Base-by-base conservation (phyloP, 2,329 filamentous ascomycete species). In the Penicillium sp. region DNA sequence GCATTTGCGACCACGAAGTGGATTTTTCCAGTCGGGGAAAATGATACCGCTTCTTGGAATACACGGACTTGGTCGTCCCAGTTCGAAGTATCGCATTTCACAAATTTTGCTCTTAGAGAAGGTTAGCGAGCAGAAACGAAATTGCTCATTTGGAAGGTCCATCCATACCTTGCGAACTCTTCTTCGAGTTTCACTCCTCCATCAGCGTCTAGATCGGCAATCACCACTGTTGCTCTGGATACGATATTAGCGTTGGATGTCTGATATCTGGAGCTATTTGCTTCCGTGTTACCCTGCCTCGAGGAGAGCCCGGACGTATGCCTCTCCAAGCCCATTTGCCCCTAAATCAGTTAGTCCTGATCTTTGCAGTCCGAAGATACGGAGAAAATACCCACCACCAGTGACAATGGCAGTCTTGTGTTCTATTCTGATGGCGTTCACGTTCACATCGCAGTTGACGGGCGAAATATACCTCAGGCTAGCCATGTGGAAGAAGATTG, bases 1-100 rank as follows among this genome's bases (percentile, higher is more conserved):
- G 70, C 70, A 51, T 72, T 72, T 8, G 71, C 70, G 8, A 72
- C 55, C 7, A 73, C 71, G 39, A 63, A 69, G 33, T 62, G 59
- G 14, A 73, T 62, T 34, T 62, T 65, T 2, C 61, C 61, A n/a
- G 60, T 63, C 2, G 55, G 60, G 1, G 66, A 67, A 29, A 69
- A 65, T 8, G 60, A 55, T 0, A 48, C 47, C 18, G 70, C 69
- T 19, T 61, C 58, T 16, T 56, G 45, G 29, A 74, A 71, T 9
- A 72, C 56, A 7, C 44, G 58, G 31, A 65, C 52, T 52, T 73
- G 71, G 26, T 72, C 66, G 7, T 69, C 65, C 71, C 67, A 74
- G 3, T 52, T 64, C 14, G 61, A 54, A 16, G 65, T 60, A 53
- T 72, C 59, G 52, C 71, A 73, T 47, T 60, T 54, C 9, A 73